Evolutionary conservation across 164 flowering plant genomes (phyloP).

Genomic region (grape (Vitis vinifera)): DNA sequence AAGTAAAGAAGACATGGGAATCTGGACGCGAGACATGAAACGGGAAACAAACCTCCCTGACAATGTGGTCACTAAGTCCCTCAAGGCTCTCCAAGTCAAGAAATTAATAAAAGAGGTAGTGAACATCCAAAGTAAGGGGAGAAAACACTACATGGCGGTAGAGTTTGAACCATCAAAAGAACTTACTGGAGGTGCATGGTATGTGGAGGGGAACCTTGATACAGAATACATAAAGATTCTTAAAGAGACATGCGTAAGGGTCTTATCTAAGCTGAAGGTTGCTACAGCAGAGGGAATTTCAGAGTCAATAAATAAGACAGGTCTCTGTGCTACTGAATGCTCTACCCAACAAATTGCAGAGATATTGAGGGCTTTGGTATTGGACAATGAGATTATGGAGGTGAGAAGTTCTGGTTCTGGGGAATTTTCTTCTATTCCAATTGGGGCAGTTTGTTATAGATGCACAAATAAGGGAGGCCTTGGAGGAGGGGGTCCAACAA

Average conservation of each 20-base stretch:
- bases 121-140: constrained; percentile 46
- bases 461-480: constrained; percentile 10
- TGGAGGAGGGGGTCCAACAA: constrained; percentile 23
- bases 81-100: constrained; percentile 45
- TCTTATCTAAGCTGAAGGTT: constrained; percentile 34
- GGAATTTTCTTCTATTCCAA: constrained; percentile 54
- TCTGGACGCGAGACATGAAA: constrained; percentile 43
- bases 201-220: constrained; percentile 59
- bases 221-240: constrained; percentile 34
- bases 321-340: constrained; percentile 20
- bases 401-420: constrained; percentile 62
- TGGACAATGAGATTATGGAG: constrained; percentile 57
- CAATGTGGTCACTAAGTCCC: constrained; percentile 32
- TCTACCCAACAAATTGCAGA: constrained; percentile 43
- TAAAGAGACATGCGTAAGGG: constrained; percentile 29
- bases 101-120: constrained; percentile 58
- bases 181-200: constrained; percentile 81
- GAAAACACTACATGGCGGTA: constrained; percentile 52
- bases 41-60: constrained; percentile 29
- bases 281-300: constrained; percentile 49
- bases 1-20: constrained; percentile 47
- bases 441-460: constrained; percentile 59
- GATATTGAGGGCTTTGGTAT: constrained; percentile 54
- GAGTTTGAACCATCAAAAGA: constrained; percentile 79
- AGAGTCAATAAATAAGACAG: constrained; percentile 20